A percentile compares a stretch with the other conserved stretches of the same genome.
phyloP scores from a whole-genome alignment of 1,139 yeast genomes.

The Candida tunisiensis region DNA sequence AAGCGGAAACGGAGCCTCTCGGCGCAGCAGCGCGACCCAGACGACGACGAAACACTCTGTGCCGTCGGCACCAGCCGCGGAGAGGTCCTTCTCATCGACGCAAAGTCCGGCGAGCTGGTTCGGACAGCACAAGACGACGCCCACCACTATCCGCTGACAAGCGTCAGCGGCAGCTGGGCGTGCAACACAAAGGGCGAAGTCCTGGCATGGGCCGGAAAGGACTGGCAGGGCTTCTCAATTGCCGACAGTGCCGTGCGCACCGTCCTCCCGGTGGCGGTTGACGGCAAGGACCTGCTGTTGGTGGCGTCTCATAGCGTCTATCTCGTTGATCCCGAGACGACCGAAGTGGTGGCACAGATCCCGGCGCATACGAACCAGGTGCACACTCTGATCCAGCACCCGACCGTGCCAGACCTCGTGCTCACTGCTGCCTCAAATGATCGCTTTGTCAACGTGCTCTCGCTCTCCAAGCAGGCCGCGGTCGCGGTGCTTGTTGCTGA shows the following conservation, averaged over 20 bases:
- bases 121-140: background rate
- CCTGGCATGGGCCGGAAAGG: background rate
- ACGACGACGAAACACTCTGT: background rate
- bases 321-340: constrained; percentile 24
- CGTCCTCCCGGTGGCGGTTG: constrained; percentile 1
- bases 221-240: background rate
- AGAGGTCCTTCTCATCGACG: background rate
- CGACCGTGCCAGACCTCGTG: constrained; percentile 26
- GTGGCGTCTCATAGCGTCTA: constrained; percentile 51
- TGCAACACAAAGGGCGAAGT: background rate
- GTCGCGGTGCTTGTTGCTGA: constrained; percentile 48
- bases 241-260: background rate
- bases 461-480: constrained; percentile 23
- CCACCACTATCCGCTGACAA: background rate
- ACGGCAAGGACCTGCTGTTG: constrained; percentile 19
- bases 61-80: background rate
- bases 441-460: constrained; percentile 60
- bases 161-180: background rate
- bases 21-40: background rate
- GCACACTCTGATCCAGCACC: constrained; percentile 3
- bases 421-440: constrained; percentile 62
- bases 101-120: background rate
- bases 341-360: constrained; percentile 7
- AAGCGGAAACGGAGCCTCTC: background rate
- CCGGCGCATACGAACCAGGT: constrained; percentile 13